These are phyloP conservation scores for Pseudocercospora fuligena DNA, from an alignment of 2,329 filamentous ascomycete species.

Conservation along the genomic window DNA sequence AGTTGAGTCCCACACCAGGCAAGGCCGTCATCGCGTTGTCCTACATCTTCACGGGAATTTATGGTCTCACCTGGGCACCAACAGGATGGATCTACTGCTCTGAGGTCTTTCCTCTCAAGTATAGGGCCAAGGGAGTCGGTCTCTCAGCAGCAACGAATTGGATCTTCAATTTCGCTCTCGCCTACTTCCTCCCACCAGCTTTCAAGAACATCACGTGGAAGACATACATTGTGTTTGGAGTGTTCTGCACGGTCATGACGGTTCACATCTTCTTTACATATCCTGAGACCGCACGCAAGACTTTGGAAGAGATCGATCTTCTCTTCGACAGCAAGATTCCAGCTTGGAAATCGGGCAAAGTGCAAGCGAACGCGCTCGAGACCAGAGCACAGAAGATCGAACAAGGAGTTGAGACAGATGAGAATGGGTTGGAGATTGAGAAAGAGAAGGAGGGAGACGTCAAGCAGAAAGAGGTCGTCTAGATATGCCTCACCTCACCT, in stretches of 20 bases:
- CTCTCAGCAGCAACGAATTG: constrained; percentile 60
- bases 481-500: neutral
- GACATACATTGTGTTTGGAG: constrained; percentile 71
- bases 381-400: constrained; percentile 24
- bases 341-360: constrained; percentile 35
- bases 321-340: constrained; percentile 40
- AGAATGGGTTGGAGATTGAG: constrained; percentile 6
- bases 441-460: constrained; percentile 16
- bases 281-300: constrained; percentile 43
- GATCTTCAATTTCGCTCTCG: constrained; percentile 54
- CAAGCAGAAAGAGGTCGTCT: constrained; percentile 16
- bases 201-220: constrained; percentile 64
- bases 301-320: constrained; percentile 45
- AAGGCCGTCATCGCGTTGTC: constrained; percentile 68
- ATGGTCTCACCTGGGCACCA: constrained; percentile 65
- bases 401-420: constrained; percentile 6
- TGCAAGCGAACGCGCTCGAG: constrained; percentile 25
- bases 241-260: constrained; percentile 67
- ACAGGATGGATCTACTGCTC: constrained; percentile 69
- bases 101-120: constrained; percentile 67
- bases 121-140: constrained; percentile 63
- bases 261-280: constrained; percentile 47
- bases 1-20: constrained; percentile 56
- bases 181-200: constrained; percentile 62
- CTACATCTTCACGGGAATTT: constrained; percentile 67